Evolutionary conservation across 768 basidiomycete genomes (phyloP).

Genomic region (Russula emetica): DNA sequence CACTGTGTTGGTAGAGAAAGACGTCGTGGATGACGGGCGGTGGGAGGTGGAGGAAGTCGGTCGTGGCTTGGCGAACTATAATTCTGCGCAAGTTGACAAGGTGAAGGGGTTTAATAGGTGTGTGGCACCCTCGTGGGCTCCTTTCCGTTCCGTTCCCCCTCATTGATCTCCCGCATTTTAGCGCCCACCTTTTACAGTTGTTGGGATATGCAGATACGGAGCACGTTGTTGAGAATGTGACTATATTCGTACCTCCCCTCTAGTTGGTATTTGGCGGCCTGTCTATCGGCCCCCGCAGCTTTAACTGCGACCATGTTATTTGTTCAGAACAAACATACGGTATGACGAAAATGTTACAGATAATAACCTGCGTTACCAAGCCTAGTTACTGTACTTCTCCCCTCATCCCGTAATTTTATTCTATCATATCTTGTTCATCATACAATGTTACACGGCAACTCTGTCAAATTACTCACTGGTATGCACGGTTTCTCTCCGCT

Average conservation of each 20-base stretch:
- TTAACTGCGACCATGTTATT: too few relatives aligned
- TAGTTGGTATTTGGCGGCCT: too few relatives aligned
- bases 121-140: background rate
- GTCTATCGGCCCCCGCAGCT: too few relatives aligned
- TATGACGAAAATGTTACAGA: background rate
- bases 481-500: constrained; percentile 28
- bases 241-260: constrained; percentile 64
- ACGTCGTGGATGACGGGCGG: constrained; percentile 39
- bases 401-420: background rate
- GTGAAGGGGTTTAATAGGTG: constrained; percentile 92
- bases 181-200: constrained; percentile 72
- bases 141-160: constrained; percentile 22
- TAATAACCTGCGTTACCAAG: background rate
- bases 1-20: constrained; percentile 28
- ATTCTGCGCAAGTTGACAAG: constrained; percentile 82
- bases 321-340: constrained; percentile 26
- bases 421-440: background rate
- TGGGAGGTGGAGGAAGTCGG: constrained; percentile 88
- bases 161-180: constrained; percentile 34
- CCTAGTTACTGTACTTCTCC: background rate
- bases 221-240: constrained; percentile 94
- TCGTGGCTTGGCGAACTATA: constrained; percentile 92
- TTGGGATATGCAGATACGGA: constrained; percentile 95
- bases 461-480: constrained; percentile 73
- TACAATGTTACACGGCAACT: constrained; percentile 77